phyloP scores from a whole-genome alignment of 2,329 filamentous ascomycete species.

The Hymenoscyphus salicellus region DNA sequence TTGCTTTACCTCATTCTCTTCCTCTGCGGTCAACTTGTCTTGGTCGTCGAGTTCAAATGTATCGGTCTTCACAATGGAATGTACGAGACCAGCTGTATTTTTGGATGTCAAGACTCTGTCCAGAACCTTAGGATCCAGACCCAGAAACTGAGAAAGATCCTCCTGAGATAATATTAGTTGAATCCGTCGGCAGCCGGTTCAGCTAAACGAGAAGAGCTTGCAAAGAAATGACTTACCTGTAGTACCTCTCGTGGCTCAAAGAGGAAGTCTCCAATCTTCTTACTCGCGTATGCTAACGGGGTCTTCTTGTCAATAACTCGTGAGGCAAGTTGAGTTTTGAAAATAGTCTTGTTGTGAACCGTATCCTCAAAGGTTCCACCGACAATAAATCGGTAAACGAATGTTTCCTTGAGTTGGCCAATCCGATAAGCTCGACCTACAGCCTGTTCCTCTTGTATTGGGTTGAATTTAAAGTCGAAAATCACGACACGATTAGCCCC shows the following conservation, averaged over 20 bases:
- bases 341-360: constrained; percentile 70
- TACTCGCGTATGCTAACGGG: constrained; percentile 62
- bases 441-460: constrained; percentile 79
- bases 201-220: neutral
- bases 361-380: constrained; percentile 77
- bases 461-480: constrained; percentile 80
- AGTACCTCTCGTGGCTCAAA: constrained; percentile 51
- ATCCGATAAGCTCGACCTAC: constrained; percentile 83
- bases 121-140: constrained; percentile 57
- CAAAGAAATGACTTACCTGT: neutral
- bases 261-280: constrained; percentile 54
- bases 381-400: constrained; percentile 76
- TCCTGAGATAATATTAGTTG: constrained; percentile 37
- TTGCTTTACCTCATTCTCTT: constrained; percentile 53
- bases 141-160: constrained; percentile 51
- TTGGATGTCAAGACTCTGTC: constrained; percentile 59
- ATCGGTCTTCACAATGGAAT: constrained; percentile 63
- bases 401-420: constrained; percentile 76
- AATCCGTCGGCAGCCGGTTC: neutral
- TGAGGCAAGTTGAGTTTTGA: constrained; percentile 76
- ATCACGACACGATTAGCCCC: constrained; percentile 84
- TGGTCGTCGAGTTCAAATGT: constrained; percentile 69
- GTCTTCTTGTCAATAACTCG: constrained; percentile 84
- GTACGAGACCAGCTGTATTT: constrained; percentile 45
- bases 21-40: constrained; percentile 60